These are phyloP conservation scores for Eucalyptus pumila DNA, from an alignment of 345 rosid genomes.

Conservation along the genomic window DNA sequence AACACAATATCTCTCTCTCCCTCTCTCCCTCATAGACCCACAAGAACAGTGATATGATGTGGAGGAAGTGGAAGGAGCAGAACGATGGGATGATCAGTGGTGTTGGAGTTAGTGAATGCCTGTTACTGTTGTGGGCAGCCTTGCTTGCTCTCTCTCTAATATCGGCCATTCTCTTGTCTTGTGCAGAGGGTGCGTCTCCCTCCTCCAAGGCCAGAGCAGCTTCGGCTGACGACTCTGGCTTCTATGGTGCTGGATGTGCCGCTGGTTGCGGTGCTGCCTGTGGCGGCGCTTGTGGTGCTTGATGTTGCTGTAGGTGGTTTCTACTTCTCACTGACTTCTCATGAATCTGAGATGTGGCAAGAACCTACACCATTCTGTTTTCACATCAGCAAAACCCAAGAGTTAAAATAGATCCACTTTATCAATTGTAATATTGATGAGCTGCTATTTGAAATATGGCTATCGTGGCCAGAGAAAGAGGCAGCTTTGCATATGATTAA, in stretches of 20 bases:
- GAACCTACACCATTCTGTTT: background rate
- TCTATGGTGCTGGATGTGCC: constrained; percentile 23
- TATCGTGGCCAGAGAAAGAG: background rate
- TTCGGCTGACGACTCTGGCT: constrained; percentile 1
- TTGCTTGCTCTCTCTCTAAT: constrained; percentile 26
- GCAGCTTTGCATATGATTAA: background rate
- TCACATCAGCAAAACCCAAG: background rate
- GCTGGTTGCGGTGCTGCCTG: constrained; percentile 34
- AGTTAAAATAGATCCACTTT: background rate
- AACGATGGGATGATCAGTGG: background rate
- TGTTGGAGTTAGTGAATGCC: background rate
- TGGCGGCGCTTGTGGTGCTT: constrained; percentile 13
- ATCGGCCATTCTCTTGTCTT: constrained; percentile 36
- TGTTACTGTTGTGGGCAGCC: constrained; percentile 19
- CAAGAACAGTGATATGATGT: background rate
- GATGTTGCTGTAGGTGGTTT: background rate
- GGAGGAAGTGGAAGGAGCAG: background rate
- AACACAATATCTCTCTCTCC: background rate
- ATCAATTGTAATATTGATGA: background rate
- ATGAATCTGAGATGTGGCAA: background rate
- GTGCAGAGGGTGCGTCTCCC: constrained; percentile 35
- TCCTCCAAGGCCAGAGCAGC: constrained; percentile 4
- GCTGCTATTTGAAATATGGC: background rate
- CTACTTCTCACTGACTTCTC: background rate
- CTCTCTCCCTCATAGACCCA: background rate